Base-by-base conservation (phyloP, 2,329 filamentous ascomycete genomes). In the Ustilaginoidea virens region DNA sequence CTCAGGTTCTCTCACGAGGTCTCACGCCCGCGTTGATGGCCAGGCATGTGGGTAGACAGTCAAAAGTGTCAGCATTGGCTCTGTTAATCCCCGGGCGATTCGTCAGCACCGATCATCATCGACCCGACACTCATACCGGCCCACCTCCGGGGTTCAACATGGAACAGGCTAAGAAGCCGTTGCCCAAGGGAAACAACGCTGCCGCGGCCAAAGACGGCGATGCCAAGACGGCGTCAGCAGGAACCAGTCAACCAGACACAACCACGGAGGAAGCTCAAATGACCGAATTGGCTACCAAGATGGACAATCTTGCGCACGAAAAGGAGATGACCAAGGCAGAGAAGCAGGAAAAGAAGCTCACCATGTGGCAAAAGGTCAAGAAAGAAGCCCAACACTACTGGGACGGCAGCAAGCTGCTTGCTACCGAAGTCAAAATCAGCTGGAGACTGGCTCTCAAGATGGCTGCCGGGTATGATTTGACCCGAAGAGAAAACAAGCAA, bases 401-500 rank as follows among this genome's bases (percentile, higher is more conserved):
- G 87, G 90, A 98, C 56, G 90, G 90, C 35, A 96, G 85, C 17
- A 98, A 98, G 58, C 65, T 98, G 45, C 63, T 98, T 41, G 86
- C 78, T 14, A 80, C 83, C 2, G 90, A 98, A 58, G 75, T 96
- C 49, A 82, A 65, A 55, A 98, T 98, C 51, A 96, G 87, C 53
- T 82, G 80, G 36, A 78, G 78, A 37, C 61, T 98, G 40, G 90
- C 86, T 5, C 55, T 94, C 52, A 96, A 94, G 63, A 98, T 98
- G 90, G 85, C 86, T 10, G 86, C 82, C 34, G 90, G 90, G 6
- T 98, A 98, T 58, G 90, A 98, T 56, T 72, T 98, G 39, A 94
- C 81, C 34, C 75, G 90, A 38, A 74, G 90, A 60, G 90, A 98
- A 60, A 74, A 90, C 58, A 73, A 86, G 48, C 90, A 96, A 68